Conservation (phyloP, 2,329 filamentous ascomycete genomes). For the Aspergillus quadricinctus region DNA sequence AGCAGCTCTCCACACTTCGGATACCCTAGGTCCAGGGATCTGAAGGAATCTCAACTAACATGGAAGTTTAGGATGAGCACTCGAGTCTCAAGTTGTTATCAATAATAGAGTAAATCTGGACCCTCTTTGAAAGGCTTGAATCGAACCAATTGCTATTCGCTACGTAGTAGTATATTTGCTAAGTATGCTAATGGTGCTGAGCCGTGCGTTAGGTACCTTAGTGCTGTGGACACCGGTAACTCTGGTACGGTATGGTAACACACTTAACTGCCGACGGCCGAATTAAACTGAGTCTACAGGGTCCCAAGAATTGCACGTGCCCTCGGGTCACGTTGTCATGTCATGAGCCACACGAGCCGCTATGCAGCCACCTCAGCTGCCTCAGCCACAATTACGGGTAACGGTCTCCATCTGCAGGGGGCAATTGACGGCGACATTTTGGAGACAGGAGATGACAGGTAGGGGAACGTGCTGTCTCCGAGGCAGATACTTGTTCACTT, state of each 20-base stretch:
- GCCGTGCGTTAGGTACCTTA: neutral
- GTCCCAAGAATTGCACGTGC: slow-evolving; percentile 2
- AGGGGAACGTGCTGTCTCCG: neutral
- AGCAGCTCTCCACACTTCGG: neutral
- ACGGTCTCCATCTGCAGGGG: slow-evolving; percentile 8
- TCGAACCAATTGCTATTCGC: neutral
- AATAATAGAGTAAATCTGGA: neutral
- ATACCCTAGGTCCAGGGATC: neutral
- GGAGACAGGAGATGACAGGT: neutral
- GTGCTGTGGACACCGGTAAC: neutral
- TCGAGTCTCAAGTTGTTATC: neutral
- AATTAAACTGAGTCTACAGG: too few species aligned
- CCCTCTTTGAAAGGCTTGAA: neutral
- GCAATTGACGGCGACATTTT: neutral
- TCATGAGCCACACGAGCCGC: neutral
- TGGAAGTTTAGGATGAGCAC: neutral
- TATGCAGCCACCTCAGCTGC: neutral
- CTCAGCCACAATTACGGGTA: slow-evolving; percentile 13
- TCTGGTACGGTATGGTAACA: neutral
- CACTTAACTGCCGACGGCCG: neutral
- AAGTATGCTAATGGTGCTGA: neutral
- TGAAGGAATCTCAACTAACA: neutral
- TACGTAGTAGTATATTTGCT: neutral
- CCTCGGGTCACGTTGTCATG: neutral
- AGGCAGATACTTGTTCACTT: neutral